These are phyloP conservation scores for Debaryomyces psychrophilus DNA, from an alignment of 1,139 yeast genomes.

Conservation along the genomic window DNA sequence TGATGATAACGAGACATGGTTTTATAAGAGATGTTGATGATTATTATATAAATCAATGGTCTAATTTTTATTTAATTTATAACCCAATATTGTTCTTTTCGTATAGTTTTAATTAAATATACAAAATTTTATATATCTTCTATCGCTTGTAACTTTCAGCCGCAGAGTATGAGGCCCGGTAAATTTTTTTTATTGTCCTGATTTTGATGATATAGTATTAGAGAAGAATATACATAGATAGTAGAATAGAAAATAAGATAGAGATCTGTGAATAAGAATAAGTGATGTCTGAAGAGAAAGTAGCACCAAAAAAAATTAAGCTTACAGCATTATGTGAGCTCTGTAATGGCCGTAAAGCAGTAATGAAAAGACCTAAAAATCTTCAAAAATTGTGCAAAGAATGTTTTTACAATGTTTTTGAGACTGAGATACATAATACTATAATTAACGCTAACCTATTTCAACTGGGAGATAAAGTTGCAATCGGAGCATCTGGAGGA, in stretches of 20 bases:
- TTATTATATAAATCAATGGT: background rate
- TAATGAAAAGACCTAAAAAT: constrained; percentile 89
- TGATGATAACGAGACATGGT: constrained; percentile 9
- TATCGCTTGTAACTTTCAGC: background rate
- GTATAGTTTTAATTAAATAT: constrained; percentile 1
- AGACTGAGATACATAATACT: constrained; percentile 93
- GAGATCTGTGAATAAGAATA: background rate
- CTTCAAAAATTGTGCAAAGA: constrained; percentile 88
- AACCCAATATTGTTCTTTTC: constrained; percentile 8
- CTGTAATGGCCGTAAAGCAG: constrained; percentile 85
- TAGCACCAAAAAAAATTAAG: constrained; percentile 35
- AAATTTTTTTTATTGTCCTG: constrained; percentile 1
- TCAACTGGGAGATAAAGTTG: constrained; percentile 79
- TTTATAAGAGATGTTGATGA: background rate
- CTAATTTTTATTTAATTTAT: constrained; percentile 6
- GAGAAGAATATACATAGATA: background rate
- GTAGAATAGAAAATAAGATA: background rate
- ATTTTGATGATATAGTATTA: background rate
- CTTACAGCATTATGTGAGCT: constrained; percentile 68
- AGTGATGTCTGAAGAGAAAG: background rate
- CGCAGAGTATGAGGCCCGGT: background rate
- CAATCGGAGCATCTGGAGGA: constrained; percentile 98
- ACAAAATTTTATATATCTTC: background rate
- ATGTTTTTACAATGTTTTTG: constrained; percentile 89
- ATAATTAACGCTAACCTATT: constrained; percentile 73